Conservation (phyloP, 371 early-diverging fungal genomes). For the Saksenaea vasiformis region DNA sequence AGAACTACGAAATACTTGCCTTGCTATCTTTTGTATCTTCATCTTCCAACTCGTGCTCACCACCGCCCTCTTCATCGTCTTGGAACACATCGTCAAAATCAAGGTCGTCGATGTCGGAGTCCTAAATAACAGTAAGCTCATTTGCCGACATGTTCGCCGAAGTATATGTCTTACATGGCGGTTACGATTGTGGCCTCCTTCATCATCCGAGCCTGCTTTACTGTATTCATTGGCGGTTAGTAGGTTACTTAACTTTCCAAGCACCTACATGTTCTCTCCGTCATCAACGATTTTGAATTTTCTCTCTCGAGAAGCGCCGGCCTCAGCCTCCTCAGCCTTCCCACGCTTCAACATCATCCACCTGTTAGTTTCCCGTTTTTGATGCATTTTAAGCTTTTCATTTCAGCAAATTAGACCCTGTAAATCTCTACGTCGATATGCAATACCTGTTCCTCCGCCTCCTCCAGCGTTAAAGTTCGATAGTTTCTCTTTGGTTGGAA, state of each 20-base stretch:
- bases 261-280: slow-evolving; percentile 18
- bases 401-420: background rate
- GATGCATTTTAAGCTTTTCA: slow-evolving; percentile 46
- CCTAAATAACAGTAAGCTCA: slow-evolving; percentile 7
- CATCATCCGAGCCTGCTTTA: slow-evolving; percentile 28
- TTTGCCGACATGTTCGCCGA: slow-evolving; percentile 1
- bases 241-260: background rate
- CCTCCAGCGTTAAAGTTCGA: slow-evolving; percentile 82
- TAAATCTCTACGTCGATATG: background rate
- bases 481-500: slow-evolving; percentile 83
- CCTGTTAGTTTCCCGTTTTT: slow-evolving; percentile 60
- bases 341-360: slow-evolving; percentile 76
- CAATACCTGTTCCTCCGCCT: slow-evolving; percentile 88
- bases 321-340: slow-evolving; percentile 32
- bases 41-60: slow-evolving; percentile 66
- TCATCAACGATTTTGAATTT: slow-evolving; percentile 36
- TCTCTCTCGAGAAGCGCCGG: slow-evolving; percentile 25
- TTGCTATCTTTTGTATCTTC: slow-evolving; percentile 64
- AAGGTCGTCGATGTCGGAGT: slow-evolving; percentile 55
- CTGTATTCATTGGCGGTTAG: slow-evolving; percentile 4
- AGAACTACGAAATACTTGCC: slow-evolving; percentile 13
- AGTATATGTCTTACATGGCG: background rate
- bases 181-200: slow-evolving; percentile 19
- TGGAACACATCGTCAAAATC: slow-evolving; percentile 57
- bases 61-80: slow-evolving; percentile 81